Conservation (phyloP, 2,329 filamentous ascomycete genomes). For the Cytospora leucostoma region DNA sequence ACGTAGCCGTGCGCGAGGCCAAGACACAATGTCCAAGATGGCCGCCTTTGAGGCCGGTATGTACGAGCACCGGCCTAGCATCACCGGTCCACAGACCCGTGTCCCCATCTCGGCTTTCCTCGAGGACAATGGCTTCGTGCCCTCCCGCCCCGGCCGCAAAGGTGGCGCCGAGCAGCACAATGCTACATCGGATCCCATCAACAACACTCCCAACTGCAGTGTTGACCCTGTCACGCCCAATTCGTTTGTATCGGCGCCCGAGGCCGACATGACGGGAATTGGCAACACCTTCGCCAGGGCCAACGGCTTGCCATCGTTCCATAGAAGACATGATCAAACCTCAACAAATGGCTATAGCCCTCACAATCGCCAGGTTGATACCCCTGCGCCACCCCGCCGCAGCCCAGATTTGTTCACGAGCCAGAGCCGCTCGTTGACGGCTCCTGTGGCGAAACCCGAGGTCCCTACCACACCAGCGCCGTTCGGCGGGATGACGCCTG, state of each 20-base stretch:
- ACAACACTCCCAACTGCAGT: not conserved
- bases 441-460: not conserved
- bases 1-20: slow-evolving; percentile 11
- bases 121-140: slow-evolving; percentile 12
- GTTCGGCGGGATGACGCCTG: slow-evolving; percentile 3
- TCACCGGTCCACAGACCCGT: slow-evolving; percentile 2
- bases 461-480: not conserved
- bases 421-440: not conserved
- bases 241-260: not conserved
- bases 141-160: not conserved
- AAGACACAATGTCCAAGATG: slow-evolving; percentile 28
- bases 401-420: not conserved
- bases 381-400: not conserved
- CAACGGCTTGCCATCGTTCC: not conserved
- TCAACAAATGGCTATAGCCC: not conserved
- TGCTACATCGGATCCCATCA: not conserved
- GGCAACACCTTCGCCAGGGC: not conserved
- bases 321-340: no score
- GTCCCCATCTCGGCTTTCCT: slow-evolving; percentile 18
- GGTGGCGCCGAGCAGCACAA: not conserved
- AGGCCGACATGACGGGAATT: not conserved
- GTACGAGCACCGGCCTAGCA: not conserved
- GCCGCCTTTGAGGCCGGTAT: slow-evolving; percentile 19
- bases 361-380: not conserved
- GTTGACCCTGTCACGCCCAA: not conserved